phyloP scores from a whole-genome alignment of 768 basidiomycete species.

The Austroboletus eburneus region DNA sequence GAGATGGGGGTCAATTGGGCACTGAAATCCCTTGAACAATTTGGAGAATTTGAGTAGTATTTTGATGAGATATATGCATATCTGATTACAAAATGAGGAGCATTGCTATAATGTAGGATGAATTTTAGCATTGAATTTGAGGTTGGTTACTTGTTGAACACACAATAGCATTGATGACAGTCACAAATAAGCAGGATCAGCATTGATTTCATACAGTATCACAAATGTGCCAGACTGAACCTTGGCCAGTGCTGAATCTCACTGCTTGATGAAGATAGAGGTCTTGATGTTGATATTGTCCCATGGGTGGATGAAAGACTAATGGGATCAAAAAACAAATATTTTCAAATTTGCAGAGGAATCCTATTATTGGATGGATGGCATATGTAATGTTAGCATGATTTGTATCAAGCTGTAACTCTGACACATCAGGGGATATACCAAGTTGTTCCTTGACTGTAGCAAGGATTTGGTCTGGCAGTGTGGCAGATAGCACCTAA shows the following conservation, averaged over 20 bases:
- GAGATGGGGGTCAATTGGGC: no score
- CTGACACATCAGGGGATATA: no score
- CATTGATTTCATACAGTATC: neutral
- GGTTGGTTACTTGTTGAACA: neutral
- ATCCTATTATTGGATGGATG: no score
- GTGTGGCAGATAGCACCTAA: no score
- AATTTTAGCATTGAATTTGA: neutral
- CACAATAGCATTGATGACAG: neutral
- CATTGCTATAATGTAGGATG: neutral
- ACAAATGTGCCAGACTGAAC: no score
- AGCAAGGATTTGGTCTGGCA: no score
- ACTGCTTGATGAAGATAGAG: slow-evolving; percentile 32
- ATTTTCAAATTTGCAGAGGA: no score
- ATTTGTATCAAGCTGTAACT: no score
- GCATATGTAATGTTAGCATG: no score
- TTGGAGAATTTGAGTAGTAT: neutral
- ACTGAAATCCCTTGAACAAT: neutral
- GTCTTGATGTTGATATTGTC: slow-evolving; percentile 30
- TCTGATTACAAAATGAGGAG: neutral
- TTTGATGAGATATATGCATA: neutral
- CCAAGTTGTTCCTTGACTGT: no score
- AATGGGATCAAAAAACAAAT: no score
- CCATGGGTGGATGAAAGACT: slow-evolving; percentile 3
- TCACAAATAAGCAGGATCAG: neutral
- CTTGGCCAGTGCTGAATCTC: neutral